A percentile compares a stretch with the other conserved stretches of the same genome.
phyloP scores from a whole-genome alignment of 371 early-diverging fungal genomes.

The Entomophthora muscae region DNA sequence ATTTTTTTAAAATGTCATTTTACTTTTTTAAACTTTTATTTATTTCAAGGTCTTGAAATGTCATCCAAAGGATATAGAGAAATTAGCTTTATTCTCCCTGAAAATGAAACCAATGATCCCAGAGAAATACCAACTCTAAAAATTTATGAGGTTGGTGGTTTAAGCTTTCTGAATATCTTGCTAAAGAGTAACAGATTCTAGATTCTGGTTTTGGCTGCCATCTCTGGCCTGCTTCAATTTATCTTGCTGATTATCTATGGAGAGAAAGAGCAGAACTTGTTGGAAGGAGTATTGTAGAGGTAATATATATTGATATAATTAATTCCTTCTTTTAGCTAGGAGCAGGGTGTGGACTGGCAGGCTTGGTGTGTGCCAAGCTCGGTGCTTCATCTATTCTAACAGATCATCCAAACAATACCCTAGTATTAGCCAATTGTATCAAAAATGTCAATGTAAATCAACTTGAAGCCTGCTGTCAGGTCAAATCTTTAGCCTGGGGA shows the following conservation, averaged over 20 bases:
- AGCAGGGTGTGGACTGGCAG: neutral
- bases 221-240: neutral
- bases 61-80: neutral
- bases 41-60: no score
- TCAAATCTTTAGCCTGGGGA: neutral
- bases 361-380: neutral
- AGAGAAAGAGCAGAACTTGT: neutral
- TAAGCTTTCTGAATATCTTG: neutral
- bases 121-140: neutral
- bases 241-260: neutral
- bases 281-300: neutral
- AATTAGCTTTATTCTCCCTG: neutral
- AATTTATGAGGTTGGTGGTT: neutral
- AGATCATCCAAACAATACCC: neutral
- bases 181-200: neutral
- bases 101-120: neutral
- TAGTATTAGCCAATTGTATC: neutral
- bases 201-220: neutral
- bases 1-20: no score
- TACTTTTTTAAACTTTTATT: no score
- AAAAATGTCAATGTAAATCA: neutral
- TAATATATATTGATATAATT: neutral
- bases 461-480: neutral
- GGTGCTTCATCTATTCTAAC: neutral
- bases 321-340: neutral